Percentiles rank a stretch among this genome's conserved stretches.
Evolutionary conservation across 2,329 filamentous ascomycete genomes (phyloP).

Genomic region (Sporothrix phasma): DNA sequence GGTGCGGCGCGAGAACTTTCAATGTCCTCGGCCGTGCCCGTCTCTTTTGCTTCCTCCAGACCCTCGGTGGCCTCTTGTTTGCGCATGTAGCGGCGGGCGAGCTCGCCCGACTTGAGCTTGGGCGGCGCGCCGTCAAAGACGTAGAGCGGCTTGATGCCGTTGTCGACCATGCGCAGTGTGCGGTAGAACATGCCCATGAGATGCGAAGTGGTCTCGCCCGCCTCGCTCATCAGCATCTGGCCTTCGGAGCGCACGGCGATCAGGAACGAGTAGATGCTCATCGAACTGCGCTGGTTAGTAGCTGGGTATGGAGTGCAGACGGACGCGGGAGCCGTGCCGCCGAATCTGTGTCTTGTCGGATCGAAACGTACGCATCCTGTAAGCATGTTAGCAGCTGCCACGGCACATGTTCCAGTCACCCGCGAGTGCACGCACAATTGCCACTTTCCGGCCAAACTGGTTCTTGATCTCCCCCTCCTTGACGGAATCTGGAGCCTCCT

Average conservation of each 20-base stretch:
- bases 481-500: slow-evolving; percentile 89
- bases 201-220: slow-evolving; percentile 93
- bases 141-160: slow-evolving; percentile 96
- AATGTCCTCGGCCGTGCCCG: slow-evolving; percentile 89
- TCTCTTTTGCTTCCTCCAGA: slow-evolving; percentile 93
- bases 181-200: slow-evolving; percentile 99
- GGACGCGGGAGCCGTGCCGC: neutral
- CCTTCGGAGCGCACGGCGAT: slow-evolving; percentile 95
- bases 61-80: slow-evolving; percentile 87
- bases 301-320: neutral
- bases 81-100: slow-evolving; percentile 90
- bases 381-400: neutral
- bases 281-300: slow-evolving; percentile 55
- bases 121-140: slow-evolving; percentile 96
- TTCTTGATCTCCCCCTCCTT: slow-evolving; percentile 98
- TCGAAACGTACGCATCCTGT: slow-evolving; percentile 17
- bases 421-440: slow-evolving; percentile 59
- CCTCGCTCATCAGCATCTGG: slow-evolving; percentile 90
- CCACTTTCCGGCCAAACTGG: slow-evolving; percentile 96
- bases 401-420: neutral
- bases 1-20: slow-evolving; percentile 94
- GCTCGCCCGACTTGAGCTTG: slow-evolving; percentile 93
- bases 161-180: slow-evolving; percentile 94
- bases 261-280: slow-evolving; percentile 98
- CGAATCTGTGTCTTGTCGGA: too few species aligned